Conservation (phyloP, 2,329 filamentous ascomycete species). For the Fusarium devonianum region DNA sequence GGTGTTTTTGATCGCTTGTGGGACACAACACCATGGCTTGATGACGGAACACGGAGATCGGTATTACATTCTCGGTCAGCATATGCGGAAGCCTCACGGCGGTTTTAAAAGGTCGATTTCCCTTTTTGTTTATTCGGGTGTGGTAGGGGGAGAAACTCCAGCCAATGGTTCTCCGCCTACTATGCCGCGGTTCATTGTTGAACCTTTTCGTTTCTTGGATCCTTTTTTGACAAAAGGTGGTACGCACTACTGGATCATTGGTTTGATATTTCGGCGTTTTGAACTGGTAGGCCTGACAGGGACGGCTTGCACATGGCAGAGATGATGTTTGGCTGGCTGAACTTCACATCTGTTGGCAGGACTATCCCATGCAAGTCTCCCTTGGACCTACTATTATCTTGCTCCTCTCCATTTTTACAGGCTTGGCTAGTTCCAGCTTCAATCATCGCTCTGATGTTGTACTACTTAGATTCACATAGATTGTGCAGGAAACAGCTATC, state of each 20-base stretch:
- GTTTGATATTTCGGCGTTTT: slow-evolving; percentile 32
- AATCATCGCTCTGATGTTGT: slow-evolving; percentile 21
- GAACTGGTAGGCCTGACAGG: too few species aligned
- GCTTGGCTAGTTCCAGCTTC: background rate
- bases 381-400: slow-evolving; percentile 18
- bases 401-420: background rate
- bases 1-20: slow-evolving; percentile 24
- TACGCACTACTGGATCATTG: slow-evolving; percentile 28
- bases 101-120: slow-evolving; percentile 22
- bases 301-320: background rate
- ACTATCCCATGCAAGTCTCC: slow-evolving; percentile 5
- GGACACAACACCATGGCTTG: slow-evolving; percentile 23
- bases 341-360: slow-evolving; percentile 23
- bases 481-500: slow-evolving; percentile 29
- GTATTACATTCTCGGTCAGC: slow-evolving; percentile 39
- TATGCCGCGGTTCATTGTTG: slow-evolving; percentile 3
- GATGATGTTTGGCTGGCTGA: slow-evolving; percentile 30
- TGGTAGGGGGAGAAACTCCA: too few species aligned
- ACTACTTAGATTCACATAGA: slow-evolving; percentile 28
- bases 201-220: slow-evolving; percentile 19
- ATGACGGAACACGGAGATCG: slow-evolving; percentile 21
- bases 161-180: too few species aligned
- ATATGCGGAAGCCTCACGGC: slow-evolving; percentile 43
- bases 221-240: slow-evolving; percentile 23
- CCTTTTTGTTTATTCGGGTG: too few species aligned